These are phyloP conservation scores for Sistotremastrum suecicum DNA, from an alignment of 768 basidiomycete species.

Conservation along the genomic window DNA sequence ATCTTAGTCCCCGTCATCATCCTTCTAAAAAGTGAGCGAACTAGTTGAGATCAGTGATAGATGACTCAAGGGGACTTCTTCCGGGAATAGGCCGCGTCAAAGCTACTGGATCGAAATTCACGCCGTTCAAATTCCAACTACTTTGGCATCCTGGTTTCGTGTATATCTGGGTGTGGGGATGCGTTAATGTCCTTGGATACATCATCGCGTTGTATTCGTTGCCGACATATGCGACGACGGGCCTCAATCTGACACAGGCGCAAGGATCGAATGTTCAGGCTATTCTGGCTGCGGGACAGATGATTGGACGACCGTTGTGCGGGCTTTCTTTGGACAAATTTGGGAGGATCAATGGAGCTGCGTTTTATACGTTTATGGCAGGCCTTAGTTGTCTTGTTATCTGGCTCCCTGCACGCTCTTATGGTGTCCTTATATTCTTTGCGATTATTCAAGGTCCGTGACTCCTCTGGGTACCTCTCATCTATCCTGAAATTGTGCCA, in stretches of 20 bases:
- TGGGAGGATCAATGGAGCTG: slow-evolving; percentile 17
- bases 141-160: slow-evolving; percentile 17
- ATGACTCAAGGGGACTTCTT: too few species aligned
- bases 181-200: slow-evolving; percentile 16
- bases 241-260: slow-evolving; percentile 15
- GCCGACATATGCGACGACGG: slow-evolving; percentile 18
- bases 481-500: too few species aligned
- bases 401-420: slow-evolving; percentile 17
- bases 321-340: slow-evolving; percentile 15
- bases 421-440: slow-evolving; percentile 17
- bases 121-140: slow-evolving; percentile 12
- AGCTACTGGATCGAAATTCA: slow-evolving; percentile 13
- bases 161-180: slow-evolving; percentile 16
- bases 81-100: slow-evolving; percentile 9
- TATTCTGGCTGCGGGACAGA: slow-evolving; percentile 18
- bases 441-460: slow-evolving; percentile 16
- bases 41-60: too few species aligned
- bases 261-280: slow-evolving; percentile 18
- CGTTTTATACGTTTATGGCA: slow-evolving; percentile 15
- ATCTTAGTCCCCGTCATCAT: slow-evolving; percentile 14
- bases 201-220: slow-evolving; percentile 17
- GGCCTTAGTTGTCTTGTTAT: slow-evolving; percentile 17
- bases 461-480: background rate
- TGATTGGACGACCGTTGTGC: slow-evolving; percentile 17
- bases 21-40: slow-evolving; percentile 9